A percentile compares a stretch with the other conserved stretches of the same genome.
Evolutionary conservation across 1,139 yeast genomes (phyloP).

Genomic region (Magnusiomyces sp.): DNA sequence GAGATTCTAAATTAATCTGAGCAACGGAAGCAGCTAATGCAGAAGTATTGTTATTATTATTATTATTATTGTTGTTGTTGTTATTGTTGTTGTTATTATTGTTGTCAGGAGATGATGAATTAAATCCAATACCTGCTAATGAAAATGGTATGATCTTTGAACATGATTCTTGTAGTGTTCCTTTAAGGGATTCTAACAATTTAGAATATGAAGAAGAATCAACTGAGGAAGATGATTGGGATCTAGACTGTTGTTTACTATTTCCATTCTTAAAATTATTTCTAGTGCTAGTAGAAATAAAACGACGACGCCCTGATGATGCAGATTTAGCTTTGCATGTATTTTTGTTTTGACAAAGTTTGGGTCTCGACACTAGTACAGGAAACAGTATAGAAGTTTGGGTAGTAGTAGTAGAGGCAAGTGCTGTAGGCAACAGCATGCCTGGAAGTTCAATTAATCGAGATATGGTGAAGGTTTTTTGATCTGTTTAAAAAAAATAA

Average conservation of each 20-base stretch:
- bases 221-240: not conserved
- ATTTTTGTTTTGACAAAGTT: not conserved
- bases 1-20: conserved; percentile 36
- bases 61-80: no score
- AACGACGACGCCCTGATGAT: not conserved
- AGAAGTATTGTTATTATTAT: no score
- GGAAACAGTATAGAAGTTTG: not conserved
- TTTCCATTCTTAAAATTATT: not conserved
- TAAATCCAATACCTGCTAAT: not conserved
- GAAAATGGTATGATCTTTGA: not conserved
- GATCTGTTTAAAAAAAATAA: not conserved
- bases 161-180: not conserved
- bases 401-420: not conserved
- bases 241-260: not conserved
- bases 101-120: conserved; percentile 28
- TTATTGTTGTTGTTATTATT: no score
- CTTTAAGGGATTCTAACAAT: not conserved
- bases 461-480: not conserved
- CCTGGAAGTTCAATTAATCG: not conserved
- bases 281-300: not conserved
- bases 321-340: not conserved
- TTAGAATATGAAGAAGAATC: not conserved
- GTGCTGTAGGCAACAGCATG: not conserved
- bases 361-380: not conserved
- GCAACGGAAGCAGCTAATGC: conserved; percentile 32